A percentile compares a stretch with the other conserved stretches of the same genome.
phyloP scores from a whole-genome alignment of 2,329 filamentous ascomycete species.

The Hirsutella thompsonii region DNA sequence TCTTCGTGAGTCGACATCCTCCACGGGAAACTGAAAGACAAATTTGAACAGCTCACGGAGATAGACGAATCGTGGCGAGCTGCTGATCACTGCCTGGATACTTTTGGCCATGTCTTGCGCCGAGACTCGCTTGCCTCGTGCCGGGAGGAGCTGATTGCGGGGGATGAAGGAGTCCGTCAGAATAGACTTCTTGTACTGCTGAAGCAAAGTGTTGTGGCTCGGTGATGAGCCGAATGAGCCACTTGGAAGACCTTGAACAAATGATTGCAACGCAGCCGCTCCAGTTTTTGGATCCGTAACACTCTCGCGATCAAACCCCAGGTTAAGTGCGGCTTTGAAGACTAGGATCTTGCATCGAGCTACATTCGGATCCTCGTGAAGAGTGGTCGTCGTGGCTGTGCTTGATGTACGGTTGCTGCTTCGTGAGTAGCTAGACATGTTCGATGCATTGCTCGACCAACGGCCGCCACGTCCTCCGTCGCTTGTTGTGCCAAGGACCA shows the following conservation, averaged over 20 bases:
- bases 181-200: slow-evolving; percentile 71
- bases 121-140: slow-evolving; percentile 43
- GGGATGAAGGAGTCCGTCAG: slow-evolving; percentile 52
- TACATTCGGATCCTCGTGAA: slow-evolving; percentile 63
- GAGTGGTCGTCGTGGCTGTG: slow-evolving; percentile 57
- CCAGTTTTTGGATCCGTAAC: slow-evolving; percentile 29
- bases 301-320: slow-evolving; percentile 57
- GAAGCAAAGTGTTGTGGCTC: slow-evolving; percentile 58
- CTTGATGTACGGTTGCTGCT: slow-evolving; percentile 52
- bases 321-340: slow-evolving; percentile 74
- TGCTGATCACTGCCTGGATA: slow-evolving; percentile 61
- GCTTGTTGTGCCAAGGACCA: slow-evolving; percentile 63
- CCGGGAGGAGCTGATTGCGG: slow-evolving; percentile 27
- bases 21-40: slow-evolving; percentile 73
- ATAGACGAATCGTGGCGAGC: slow-evolving; percentile 58
- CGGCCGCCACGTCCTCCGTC: slow-evolving; percentile 48
- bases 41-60: slow-evolving; percentile 69
- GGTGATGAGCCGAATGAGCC: slow-evolving; percentile 66
- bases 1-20: slow-evolving; percentile 61
- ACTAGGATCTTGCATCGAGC: slow-evolving; percentile 67
- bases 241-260: slow-evolving; percentile 61
- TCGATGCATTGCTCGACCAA: slow-evolving; percentile 75
- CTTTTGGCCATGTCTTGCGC: slow-evolving; percentile 71
- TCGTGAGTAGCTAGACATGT: slow-evolving; percentile 68
- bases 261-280: slow-evolving; percentile 51